Conservation (phyloP, 306 rosid species). For the Pueraria montana region DNA sequence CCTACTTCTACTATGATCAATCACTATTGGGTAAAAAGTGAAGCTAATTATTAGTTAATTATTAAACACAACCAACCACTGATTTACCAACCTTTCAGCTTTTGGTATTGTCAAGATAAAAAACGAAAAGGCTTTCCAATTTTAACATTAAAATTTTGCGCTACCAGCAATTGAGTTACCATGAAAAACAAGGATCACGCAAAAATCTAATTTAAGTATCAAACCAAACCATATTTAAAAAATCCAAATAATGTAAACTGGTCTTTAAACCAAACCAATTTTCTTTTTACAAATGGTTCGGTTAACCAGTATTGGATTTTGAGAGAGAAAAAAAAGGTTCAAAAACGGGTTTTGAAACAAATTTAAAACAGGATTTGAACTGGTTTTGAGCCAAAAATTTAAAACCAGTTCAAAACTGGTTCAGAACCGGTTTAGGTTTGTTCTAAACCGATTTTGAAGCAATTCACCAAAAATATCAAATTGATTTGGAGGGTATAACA, state of each 20-base stretch:
- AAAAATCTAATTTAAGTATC: not conserved
- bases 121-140: constrained; percentile 19
- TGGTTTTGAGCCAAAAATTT: not conserved
- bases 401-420: not conserved
- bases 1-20: not conserved
- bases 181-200: not conserved
- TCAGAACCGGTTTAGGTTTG: not conserved
- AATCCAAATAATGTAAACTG: not conserved
- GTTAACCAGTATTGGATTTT: not conserved
- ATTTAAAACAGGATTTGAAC: not conserved
- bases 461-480: not conserved
- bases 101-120: not conserved
- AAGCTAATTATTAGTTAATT: not conserved
- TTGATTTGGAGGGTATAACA: not conserved
- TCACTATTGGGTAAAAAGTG: not conserved
- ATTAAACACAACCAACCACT: constrained; percentile 8
- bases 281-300: not conserved
- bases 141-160: not conserved
- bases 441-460: not conserved
- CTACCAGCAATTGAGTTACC: not conserved
- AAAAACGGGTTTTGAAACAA: not conserved
- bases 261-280: not conserved
- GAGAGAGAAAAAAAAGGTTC: not conserved
- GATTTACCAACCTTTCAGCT: constrained; percentile 20
- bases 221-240: not conserved